Base-by-base conservation (phyloP, 192 early-diverging fungal species). In the Gigaspora rosea region DNA sequence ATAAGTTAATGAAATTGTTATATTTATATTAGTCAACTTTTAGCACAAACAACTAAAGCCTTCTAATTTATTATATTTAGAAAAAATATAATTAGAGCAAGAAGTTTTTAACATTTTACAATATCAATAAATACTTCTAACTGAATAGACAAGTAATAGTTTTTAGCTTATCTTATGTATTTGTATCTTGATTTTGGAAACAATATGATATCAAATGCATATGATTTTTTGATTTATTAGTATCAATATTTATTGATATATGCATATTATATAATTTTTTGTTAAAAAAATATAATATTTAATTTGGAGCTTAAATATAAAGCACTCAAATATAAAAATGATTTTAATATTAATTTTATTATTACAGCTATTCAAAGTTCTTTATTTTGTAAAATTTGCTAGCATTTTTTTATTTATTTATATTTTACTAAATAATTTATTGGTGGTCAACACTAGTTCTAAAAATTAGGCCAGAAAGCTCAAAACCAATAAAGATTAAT, bases 81-180 rank as follows among this genome's bases (percentile, higher is more conserved):
- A 69, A 69, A 47, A 50, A n/a, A n/a, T 20, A 69, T 47, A 11
- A 51, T 20, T 69, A 18, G 67, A 27, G 47, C 47, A 12, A 20
- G 47, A 69, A 69, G 47, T 51, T 69, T 51, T 69, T 69, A 69
- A 69, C 47, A 69, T 69, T 69, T 69, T 69, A 27, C 46, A 69
- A 69, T 27, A 69, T 69, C 49, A 51, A 10, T 51, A 11, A 27
- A 69, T 27, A 69, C 22, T 22, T 3, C 67, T 27, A 69, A 69
- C 67, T 69, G 32, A 63, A 63, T 63, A 18, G 61, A 16, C 61
- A 63, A 63, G 61, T 6, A 63, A 63, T 63, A 18, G 20, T 9
- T 50, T 50, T 63, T 63, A 63, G 32, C 33, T 63, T 18, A 63
- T 63, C 6, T 18, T 18, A 35, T 33, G 61, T 63, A 63, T 32